Evolutionary conservation across 192 early-diverging fungal genomes (phyloP).

Genomic region (Linnemannia exigua): DNA sequence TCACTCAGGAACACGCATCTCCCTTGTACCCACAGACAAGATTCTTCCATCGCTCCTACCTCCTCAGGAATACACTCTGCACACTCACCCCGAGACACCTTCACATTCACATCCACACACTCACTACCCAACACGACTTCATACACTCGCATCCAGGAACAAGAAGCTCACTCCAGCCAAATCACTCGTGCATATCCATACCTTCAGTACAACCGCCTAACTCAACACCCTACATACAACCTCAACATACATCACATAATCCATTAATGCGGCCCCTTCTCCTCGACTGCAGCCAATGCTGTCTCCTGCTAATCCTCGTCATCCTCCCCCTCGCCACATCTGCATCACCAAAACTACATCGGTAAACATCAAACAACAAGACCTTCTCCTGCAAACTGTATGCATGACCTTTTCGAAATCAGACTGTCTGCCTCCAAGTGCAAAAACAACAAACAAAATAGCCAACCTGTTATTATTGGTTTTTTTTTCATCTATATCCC

Average conservation of each 20-base stretch:
- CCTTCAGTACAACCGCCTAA: not conserved
- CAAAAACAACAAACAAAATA: not conserved
- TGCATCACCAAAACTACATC: slow-evolving; percentile 26
- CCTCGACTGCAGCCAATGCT: slow-evolving; percentile 19
- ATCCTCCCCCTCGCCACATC: slow-evolving; percentile 16
- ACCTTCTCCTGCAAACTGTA: not conserved
- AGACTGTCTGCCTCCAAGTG: not conserved
- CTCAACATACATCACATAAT: not conserved
- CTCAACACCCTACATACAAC: not conserved
- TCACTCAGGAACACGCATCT: not conserved
- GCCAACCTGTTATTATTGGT: not conserved
- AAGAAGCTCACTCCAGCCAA: no score
- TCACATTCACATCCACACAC: not conserved
- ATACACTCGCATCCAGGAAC: not conserved
- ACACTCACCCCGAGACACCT: no score
- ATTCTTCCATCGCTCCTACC: no score
- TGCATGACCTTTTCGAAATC: not conserved
- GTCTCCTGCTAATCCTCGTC: slow-evolving; percentile 22
- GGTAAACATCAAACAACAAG: slow-evolving; percentile 18
- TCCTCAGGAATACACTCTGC: not conserved
- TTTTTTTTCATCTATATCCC: not conserved
- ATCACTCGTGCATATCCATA: not conserved
- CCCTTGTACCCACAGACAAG: no score
- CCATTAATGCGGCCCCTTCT: not conserved
- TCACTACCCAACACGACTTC: not conserved